Base-by-base conservation (phyloP, 345 rosid species). In the Eucalyptus albens region DNA sequence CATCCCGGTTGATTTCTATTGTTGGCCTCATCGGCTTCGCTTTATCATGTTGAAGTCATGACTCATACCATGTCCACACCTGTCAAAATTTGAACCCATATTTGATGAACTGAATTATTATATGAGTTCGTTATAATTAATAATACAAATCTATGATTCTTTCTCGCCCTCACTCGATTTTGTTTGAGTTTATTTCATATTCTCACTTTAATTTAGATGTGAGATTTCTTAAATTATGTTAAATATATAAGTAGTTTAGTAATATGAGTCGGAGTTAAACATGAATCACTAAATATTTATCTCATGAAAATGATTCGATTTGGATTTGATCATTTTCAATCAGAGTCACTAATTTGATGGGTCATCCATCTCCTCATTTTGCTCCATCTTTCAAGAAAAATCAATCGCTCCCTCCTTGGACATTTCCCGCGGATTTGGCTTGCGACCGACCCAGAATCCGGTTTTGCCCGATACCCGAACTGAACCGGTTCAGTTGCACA, bases 241-340 rank as follows among this genome's bases (percentile, higher is more conserved):
- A 53, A 56, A 24, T 56, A 24, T 56, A 56, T 56, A 56, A 24
- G 6, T 56, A 24, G 3, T 10, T 56, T 56, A 56, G 2, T 22
- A 56, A 56, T 24, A 10, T 24, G 9, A 0, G 1, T 24, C 0
- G 0, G 0, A 21, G 6, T 56, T 1, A 26, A 24, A 1, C 2
- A 56, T 4, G 12, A 9, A 5, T 22, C 5, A 1, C 1, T 56
- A 4, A 4, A 21, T 56, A 1, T 22, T 1, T 22, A 56, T 22
- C 9, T 0, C 12, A 9, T 9, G 27, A 56, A 56, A 22, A 55
- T 55, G 5, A 5, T 9, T 56, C 2, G 0, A 56, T 56, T 56
- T 56, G 6, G 0, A 24, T 56, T 24, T 4, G 3, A 22, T 0
- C 6, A 56, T 22, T 22, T 22, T 56, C 2, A 1, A 2, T 9